Percentiles rank a stretch among this genome's conserved stretches.
These are phyloP conservation scores for Ceratobasidium papillatum DNA, from an alignment of 1,284 basidiomycete species.

Conservation along the genomic window DNA sequence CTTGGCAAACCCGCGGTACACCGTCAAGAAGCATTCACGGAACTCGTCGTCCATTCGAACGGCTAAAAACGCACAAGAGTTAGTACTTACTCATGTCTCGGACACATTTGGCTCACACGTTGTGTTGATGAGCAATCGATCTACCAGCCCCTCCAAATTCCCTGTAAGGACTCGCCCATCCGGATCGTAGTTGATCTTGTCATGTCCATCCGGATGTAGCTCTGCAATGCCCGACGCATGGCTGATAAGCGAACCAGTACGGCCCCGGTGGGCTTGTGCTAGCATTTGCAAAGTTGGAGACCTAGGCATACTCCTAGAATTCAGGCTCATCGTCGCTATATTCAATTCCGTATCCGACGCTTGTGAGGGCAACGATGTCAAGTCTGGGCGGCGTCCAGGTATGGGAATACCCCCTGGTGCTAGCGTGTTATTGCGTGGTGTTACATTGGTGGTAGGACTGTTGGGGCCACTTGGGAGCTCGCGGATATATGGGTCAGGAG, in stretches of 20 bases:
- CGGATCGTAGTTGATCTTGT: not conserved
- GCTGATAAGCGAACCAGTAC: not conserved
- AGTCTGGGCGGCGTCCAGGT: not conserved
- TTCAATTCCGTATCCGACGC: not conserved
- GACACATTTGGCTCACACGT: not conserved
- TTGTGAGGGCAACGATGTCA: not conserved
- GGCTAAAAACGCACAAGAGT: not conserved
- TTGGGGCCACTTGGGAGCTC: not conserved
- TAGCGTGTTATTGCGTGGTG: not conserved
- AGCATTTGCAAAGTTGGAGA: constrained; percentile 7
- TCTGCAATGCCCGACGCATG: not conserved
- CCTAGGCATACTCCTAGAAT: not conserved
- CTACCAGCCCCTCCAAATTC: constrained; percentile 25
- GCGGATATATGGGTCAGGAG: not conserved
- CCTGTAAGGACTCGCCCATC: constrained; percentile 19
- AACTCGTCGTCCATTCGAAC: constrained; percentile 20
- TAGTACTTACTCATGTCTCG: not conserved
- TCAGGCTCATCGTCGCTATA: not conserved
- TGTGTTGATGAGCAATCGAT: not conserved
- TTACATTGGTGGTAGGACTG: not conserved
- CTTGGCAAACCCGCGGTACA: constrained; percentile 31
- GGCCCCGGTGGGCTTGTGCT: not conserved
- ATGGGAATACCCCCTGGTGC: constrained; percentile 1
- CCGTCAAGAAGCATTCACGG: constrained; percentile 27
- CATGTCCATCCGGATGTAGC: constrained; percentile 10